A percentile compares a stretch with the other conserved stretches of the same genome.
Conservation (phyloP, 1,284 basidiomycete species). For the Athelia sp. region DNA sequence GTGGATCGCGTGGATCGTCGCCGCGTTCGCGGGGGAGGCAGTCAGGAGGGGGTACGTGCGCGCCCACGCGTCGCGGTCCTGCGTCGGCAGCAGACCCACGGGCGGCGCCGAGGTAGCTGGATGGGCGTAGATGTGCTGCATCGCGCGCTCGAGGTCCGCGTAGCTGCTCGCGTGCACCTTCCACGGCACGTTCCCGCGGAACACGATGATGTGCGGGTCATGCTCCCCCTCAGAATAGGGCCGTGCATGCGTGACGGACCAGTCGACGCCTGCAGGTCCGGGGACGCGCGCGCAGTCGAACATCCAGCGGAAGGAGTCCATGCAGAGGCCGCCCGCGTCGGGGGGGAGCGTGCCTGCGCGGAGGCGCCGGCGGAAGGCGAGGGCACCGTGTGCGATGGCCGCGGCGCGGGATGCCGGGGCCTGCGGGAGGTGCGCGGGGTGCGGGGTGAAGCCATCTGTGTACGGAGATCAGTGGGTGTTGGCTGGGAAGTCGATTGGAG, state of each 20-base stretch:
- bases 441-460: slow-evolving; percentile 68
- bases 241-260: slow-evolving; percentile 62
- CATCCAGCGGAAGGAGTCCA: slow-evolving; percentile 91
- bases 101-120: slow-evolving; percentile 59
- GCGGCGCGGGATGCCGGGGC: slow-evolving; percentile 72
- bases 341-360: slow-evolving; percentile 65
- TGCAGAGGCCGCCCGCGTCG: slow-evolving; percentile 78
- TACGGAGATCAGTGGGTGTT: no score
- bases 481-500: neutral
- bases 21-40: slow-evolving; percentile 52
- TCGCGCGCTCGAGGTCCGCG: slow-evolving; percentile 71
- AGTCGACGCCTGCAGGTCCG: slow-evolving; percentile 66
- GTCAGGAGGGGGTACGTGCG: slow-evolving; percentile 65
- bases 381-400: slow-evolving; percentile 58
- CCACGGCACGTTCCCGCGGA: slow-evolving; percentile 77
- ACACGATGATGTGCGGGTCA: slow-evolving; percentile 75
- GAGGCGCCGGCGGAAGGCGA: slow-evolving; percentile 68
- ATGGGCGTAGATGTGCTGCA: slow-evolving; percentile 70
- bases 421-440: slow-evolving; percentile 55
- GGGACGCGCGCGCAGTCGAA: slow-evolving; percentile 89
- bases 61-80: slow-evolving; percentile 82
- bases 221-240: slow-evolving; percentile 31
- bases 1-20: slow-evolving; percentile 70
- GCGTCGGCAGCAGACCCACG: slow-evolving; percentile 73
- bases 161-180: slow-evolving; percentile 66